Evolutionary conservation across 2,329 filamentous ascomycete species (phyloP), one percentile per base, ranked within the genome.

Genomic region (Calycina marina): DNA sequence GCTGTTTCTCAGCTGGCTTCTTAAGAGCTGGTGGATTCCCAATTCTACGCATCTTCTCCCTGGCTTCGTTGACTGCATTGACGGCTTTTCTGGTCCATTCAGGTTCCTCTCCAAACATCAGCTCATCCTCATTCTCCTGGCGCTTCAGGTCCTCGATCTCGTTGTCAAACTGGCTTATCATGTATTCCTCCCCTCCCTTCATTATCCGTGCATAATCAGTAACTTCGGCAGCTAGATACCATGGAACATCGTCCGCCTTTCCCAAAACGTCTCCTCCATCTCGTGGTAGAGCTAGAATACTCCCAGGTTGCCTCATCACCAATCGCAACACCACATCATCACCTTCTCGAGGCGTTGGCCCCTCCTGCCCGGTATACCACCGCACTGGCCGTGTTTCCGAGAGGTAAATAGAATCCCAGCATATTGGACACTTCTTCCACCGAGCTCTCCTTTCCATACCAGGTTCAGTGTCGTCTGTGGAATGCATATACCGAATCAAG

Each of bases 361-460:
- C 77, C 56, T 96, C 86, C 56, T 94, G 85, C 1, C 85, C 88
- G 24, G 72, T 71, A 48, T 93, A 94, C 67, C 90, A 94, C 30
- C 86, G 72, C 14, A 94, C 86, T 1, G 90, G 85, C 30, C 82
- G 69, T 14, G 81, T 83, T 41, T 98, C 90, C 6, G 82, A 78
- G n/a, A 86, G 67, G 52, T 90, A 93, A n/a, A 98, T 72, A 29
- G 71, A 76, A 54, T 98, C 90, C 60, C 83, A 90, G 54, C 90
- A 98, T 18, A 98, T 86, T 0, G 90, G 88, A 46, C 90, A 98
- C 53, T 93, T 93, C 60, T 93, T 93, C 71, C 83, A 94, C 34
- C 79, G 68, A 17, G 78, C 63, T 46, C 71, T 77, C 57, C 77
- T 86, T 40, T 77, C 75, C 0, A 67, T 65, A 2, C 61, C 43